Conservation (phyloP, 2,329 filamentous ascomycete genomes). For the Domatiomyces catenatus region DNA sequence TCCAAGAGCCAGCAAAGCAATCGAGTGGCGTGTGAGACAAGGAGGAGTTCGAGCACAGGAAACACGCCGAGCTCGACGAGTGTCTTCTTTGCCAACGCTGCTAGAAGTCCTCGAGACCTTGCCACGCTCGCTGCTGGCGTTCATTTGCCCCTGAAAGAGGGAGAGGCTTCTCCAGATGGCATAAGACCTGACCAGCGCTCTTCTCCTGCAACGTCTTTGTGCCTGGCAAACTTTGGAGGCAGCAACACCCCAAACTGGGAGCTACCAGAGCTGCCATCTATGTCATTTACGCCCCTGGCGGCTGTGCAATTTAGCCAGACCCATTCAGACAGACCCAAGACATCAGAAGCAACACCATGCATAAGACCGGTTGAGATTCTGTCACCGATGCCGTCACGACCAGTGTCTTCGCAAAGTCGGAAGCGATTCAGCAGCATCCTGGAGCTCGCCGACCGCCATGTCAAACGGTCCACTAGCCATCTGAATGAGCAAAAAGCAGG, state of each 20-base stretch:
- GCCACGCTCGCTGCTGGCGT: slow-evolving; percentile 15
- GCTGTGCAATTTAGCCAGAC: slow-evolving; percentile 2
- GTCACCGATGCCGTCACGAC: slow-evolving; percentile 20
- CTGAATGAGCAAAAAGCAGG: background rate
- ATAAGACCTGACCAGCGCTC: background rate
- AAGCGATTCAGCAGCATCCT: slow-evolving; percentile 21
- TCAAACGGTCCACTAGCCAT: background rate
- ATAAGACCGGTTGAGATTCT: slow-evolving; percentile 14
- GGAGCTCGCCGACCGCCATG: slow-evolving; percentile 9
- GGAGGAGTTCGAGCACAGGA: slow-evolving; percentile 7
- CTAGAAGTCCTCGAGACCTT: slow-evolving; percentile 15
- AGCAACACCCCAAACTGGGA: slow-evolving; percentile 5
- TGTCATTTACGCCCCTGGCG: slow-evolving; percentile 14
- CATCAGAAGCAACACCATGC: slow-evolving; percentile 11
- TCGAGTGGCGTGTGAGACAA: background rate
- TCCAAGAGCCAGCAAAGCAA: slow-evolving; percentile 6
- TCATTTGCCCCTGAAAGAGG: slow-evolving; percentile 12
- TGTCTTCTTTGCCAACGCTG: slow-evolving; percentile 15
- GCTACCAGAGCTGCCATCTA: slow-evolving; percentile 11
- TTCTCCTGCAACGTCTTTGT: background rate
- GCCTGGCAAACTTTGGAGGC: background rate
- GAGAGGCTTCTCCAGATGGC: background rate
- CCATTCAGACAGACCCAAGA: slow-evolving; percentile 8
- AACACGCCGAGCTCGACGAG: slow-evolving; percentile 7
- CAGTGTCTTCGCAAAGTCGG: slow-evolving; percentile 18